Percentiles rank a stretch among this genome's conserved stretches.
phyloP scores from a whole-genome alignment of 768 basidiomycete genomes.

The Rhizopogon vesiculosus region DNA sequence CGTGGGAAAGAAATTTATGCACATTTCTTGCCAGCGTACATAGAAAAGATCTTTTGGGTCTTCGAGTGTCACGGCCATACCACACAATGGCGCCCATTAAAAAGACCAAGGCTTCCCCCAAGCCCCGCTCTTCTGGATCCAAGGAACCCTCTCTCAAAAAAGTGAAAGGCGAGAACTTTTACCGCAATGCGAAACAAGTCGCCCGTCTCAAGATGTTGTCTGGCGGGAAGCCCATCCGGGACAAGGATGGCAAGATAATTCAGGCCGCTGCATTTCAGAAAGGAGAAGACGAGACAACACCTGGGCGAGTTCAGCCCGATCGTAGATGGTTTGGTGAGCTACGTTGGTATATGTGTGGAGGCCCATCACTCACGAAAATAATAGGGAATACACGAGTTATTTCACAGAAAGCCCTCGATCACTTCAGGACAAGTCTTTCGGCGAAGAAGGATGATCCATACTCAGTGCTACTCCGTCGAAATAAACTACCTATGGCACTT shows the following conservation, averaged over 20 bases:
- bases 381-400: constrained; percentile 97
- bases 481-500: constrained; percentile 96
- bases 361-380: not conserved
- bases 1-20: constrained; percentile 41
- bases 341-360: not conserved
- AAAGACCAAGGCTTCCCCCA: constrained; percentile 26
- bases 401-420: constrained; percentile 92
- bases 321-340: constrained; percentile 89
- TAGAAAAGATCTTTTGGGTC: constrained; percentile 22
- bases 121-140: constrained; percentile 39
- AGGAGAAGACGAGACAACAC: constrained; percentile 85
- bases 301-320: constrained; percentile 92
- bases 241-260: constrained; percentile 88
- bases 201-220: constrained; percentile 86
- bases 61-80: not conserved
- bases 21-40: not conserved
- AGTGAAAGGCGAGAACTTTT: constrained; percentile 96
- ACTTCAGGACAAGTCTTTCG: constrained; percentile 87
- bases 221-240: constrained; percentile 86
- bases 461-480: constrained; percentile 87
- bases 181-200: constrained; percentile 91
- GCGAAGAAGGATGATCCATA: constrained; percentile 91
- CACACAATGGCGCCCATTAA: constrained; percentile 26
- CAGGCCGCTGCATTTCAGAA: constrained; percentile 95
- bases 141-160: constrained; percentile 55